Evolutionary conservation across 768 basidiomycete genomes (phyloP), one percentile per base, ranked within the genome.

Genomic region (Lactifluus echinatus): DNA sequence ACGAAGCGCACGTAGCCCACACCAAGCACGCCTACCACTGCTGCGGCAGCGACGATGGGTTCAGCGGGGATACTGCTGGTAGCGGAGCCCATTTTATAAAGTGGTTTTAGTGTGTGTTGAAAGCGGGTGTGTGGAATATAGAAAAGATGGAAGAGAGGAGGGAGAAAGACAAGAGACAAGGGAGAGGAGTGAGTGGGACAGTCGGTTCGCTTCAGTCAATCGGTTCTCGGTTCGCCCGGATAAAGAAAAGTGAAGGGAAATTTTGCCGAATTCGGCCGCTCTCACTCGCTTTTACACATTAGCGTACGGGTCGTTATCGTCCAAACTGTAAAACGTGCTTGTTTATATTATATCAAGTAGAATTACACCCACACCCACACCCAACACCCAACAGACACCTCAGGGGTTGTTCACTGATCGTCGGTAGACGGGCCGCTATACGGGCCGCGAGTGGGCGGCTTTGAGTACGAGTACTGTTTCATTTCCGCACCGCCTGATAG

Each of bases 21-120:
- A 4, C 72, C 74, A 44, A 77, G 66, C 17, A 74, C 73, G 50
- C 75, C 74, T 43, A 71, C 71, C 40, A 78, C 67, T 44, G 75
- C 70, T 29, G 69, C 67, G 26, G 68, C 66, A 14, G 76, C 71
- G 42, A 76, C 28, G 28, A 72, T 68, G 40, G 68, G 59, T 62
- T 79, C 74, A 21, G 74, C 53, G 19, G 75, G 67, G 12, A 79
- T 50, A 37, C 69, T 67, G 59, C 79, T 80, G 56, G 76, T 74
- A 51, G 75, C 63, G 21, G 75, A 72, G 44, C 79, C 79, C 79
- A 79, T 79, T 15, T 24, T 52, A 29, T 14, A 46, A 56, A 40
- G 46, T 37, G 19, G 23, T 4, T 29, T 31, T 42, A 2, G 33
- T 23, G 31, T 14, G 15, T 19, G 42, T 17, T 42, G 17, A 23